Percentiles rank a stretch among this genome's conserved stretches.
Evolutionary conservation across 78 protist genomes (phyloP).

Genomic region (Polysphondylium violaceum): DNA sequence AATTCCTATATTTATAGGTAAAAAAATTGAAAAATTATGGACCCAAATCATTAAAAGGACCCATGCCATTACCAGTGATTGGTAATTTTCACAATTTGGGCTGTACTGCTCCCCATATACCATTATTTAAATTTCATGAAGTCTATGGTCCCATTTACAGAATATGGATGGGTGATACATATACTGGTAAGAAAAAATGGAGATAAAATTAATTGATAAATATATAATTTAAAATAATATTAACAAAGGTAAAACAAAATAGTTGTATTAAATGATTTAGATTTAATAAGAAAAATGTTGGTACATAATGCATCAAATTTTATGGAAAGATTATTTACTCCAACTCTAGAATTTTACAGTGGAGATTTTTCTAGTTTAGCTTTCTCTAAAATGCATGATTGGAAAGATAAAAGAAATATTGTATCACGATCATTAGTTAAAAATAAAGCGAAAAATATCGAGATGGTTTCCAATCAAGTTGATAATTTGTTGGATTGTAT

Average conservation of each 20-base stretch:
- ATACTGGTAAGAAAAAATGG: too few relatives aligned
- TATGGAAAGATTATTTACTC: neutral
- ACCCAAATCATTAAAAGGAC: neutral
- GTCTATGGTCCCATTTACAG: constrained; percentile 24
- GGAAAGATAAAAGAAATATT: constrained; percentile 20
- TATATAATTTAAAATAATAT: too few relatives aligned
- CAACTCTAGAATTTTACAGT: neutral
- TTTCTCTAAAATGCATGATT: neutral
- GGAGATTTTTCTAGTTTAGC: too few relatives aligned
- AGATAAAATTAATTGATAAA: too few relatives aligned
- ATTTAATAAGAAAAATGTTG: neutral
- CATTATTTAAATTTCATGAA: neutral
- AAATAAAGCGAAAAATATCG: constrained; percentile 4
- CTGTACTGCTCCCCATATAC: neutral
- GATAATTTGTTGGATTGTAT: constrained; percentile 1
- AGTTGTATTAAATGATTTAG: neutral
- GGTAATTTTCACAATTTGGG: constrained; percentile 26
- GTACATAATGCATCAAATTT: neutral
- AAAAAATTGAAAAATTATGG: too few relatives aligned
- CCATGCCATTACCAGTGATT: constrained; percentile 3
- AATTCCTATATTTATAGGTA: too few relatives aligned
- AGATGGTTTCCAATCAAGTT: neutral
- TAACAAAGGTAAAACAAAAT: too few relatives aligned
- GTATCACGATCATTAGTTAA: constrained; percentile 25
- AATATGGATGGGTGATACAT: constrained; percentile 32